Conservation (phyloP, 1,284 basidiomycete genomes). For the Ceratobasidium sp. region DNA sequence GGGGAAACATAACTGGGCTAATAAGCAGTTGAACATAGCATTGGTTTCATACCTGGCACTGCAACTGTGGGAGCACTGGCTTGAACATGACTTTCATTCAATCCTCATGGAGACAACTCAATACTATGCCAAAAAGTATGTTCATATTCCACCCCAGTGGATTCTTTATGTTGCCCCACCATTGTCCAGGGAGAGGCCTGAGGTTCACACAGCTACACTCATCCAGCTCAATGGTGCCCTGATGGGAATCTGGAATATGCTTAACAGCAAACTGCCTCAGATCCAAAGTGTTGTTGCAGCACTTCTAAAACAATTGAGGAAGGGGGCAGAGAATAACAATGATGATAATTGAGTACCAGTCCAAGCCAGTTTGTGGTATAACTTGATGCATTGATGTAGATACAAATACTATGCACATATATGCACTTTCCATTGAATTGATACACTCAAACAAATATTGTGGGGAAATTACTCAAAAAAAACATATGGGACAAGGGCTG, state of each 20-base stretch:
- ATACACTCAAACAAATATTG: neutral
- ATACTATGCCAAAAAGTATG: neutral
- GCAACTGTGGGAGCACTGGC: conserved; percentile 16
- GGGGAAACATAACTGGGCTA: neutral
- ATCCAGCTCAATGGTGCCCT: too few species aligned
- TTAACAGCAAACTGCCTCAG: neutral
- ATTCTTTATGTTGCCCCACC: neutral
- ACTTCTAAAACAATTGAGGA: too few species aligned
- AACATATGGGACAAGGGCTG: neutral
- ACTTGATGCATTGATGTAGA: neutral
- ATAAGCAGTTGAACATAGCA: neutral
- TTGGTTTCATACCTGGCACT: neutral
- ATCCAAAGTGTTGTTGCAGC: neutral
- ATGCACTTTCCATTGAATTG: neutral
- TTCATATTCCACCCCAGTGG: neutral
- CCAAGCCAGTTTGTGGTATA: neutral
- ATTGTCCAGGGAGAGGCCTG: too few species aligned
- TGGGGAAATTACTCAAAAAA: neutral
- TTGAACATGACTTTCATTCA: neutral
- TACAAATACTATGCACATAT: neutral
- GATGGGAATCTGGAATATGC: too few species aligned
- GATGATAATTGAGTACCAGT: too few species aligned
- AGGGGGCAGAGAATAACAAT: too few species aligned
- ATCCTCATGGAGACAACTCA: neutral
- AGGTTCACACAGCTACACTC: too few species aligned